Evolutionary conservation across 768 basidiomycete genomes (phyloP), one percentile per base, ranked within the genome.

Genomic region (Cystoderma amianthinum): DNA sequence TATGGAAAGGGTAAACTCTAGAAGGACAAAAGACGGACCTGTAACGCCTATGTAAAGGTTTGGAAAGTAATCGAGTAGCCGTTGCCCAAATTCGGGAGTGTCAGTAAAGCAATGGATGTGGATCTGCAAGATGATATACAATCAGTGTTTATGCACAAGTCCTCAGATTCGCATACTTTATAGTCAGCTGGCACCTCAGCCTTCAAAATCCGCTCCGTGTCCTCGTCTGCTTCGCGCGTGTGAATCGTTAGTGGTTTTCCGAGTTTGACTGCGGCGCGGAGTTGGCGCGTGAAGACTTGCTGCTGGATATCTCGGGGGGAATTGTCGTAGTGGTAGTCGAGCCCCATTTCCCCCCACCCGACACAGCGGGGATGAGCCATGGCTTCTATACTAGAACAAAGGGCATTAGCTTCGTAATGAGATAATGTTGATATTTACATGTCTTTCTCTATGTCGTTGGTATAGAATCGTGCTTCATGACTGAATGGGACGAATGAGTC

Each of bases 81-180:
- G 71, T 28, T 66, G 67, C 0, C 82, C 90, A 48, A 91, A 82
- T 15, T 67, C 79, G 1, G 86, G 86, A 0, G 82, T 68, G 56
- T 92, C 89, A 1, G 89, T 91, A 59, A 86, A 93, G 54, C 90
- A 94, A 48, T 93, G 91, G 3, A 94, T 69, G 51, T 93, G 90
- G 20, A 93, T 81, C 81, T 87, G 44, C 3, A 9, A 17, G 9
- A 30, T 40, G 18, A 20, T 15, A n/a, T 22, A n/a, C 15, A 30
- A 11, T 35, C 12, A 36, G 18, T 4, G 5, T 16, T 5, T 13
- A 12, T 20, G 15, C 3, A 34, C 25, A n/a, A n/a, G n/a, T n/a
- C n/a, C n/a, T n/a, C n/a, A 28, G n/a, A 28, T 28, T 28, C n/a
- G 25, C 68, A 1, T 19, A 84, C 86, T 50, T 67, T 76, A 54